Evolutionary conservation across 2,329 filamentous ascomycete genomes (phyloP), one percentile per base, ranked within the genome.

Genomic region (Pyricularia pennisetigena): DNA sequence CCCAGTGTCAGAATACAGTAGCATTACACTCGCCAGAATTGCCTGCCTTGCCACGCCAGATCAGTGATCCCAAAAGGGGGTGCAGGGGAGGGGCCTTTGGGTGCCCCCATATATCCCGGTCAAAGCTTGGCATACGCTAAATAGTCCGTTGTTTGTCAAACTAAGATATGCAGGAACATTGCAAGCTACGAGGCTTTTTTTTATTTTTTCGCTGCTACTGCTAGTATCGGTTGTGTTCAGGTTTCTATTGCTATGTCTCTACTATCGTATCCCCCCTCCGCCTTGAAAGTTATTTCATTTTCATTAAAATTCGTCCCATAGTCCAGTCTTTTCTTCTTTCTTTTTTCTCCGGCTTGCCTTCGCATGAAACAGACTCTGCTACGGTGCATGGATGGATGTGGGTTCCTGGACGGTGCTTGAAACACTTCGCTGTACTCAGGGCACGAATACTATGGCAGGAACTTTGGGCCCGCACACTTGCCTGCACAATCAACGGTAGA

Each of bases 61-160:
- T 24, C 8, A 24, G 26, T 35, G 10, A 35, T 35, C 10, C 12
- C 32, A 35, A 35, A 35, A 6, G 32, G 32, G 32, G 12, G 12
- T 9, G 32, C n/a, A n/a, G 10, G 30, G 30, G 6, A 9, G 32
- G 32, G 32, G 32, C 32, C 2, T 14, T 14, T 14, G 32, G 9
- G 12, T 2, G 57, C 3, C 10, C 26, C 57, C 57, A 49, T 49
- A 49, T n/a, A n/a, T 26, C 57, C 57, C 57, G 57, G n/a, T 61
- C 57, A 61, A 61, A 61, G 57, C 57, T 61, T 61, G 57, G 57
- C 57, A 61, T 61, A 26, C n/a, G 24, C 57, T 61, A 61, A 61
- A 61, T 61, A 26, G 20, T 4, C n/a, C 16, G 23, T 57, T 57
- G 49, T 57, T 57, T 26, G 57, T 26, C 9, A 61, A 26, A 12